phyloP scores from a whole-genome alignment of 1,139 yeast species.

The Saccharomyces uvarum region DNA sequence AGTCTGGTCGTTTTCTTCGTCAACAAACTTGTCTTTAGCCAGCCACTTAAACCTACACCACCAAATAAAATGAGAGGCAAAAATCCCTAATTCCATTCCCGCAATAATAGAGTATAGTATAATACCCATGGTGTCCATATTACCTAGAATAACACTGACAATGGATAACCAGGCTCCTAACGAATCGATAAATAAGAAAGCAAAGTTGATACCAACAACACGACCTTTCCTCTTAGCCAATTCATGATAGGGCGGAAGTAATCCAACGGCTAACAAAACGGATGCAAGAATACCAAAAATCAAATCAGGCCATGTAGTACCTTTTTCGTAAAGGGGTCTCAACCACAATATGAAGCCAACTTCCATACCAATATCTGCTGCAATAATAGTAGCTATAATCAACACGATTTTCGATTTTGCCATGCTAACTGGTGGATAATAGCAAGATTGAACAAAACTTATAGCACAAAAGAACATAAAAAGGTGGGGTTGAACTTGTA shows the following conservation, averaged over 20 bases:
- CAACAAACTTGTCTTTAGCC: conserved; percentile 17
- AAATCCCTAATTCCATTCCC: conserved; percentile 69
- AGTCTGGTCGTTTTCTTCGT: conserved; percentile 13
- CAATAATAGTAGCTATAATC: conserved; percentile 36
- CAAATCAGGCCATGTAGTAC: conserved; percentile 62
- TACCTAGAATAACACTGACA: conserved; percentile 54
- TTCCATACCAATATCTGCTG: conserved; percentile 52
- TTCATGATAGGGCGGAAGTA: conserved; percentile 85
- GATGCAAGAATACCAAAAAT: conserved; percentile 77
- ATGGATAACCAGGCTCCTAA: conserved; percentile 74
- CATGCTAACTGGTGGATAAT: conserved; percentile 65
- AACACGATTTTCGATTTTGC: conserved; percentile 35
- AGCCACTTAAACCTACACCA: conserved; percentile 44
- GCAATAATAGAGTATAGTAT: conserved; percentile 66
- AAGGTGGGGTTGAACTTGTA: conserved; percentile 79
- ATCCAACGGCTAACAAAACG: conserved; percentile 63
- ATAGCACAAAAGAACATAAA: conserved; percentile 66
- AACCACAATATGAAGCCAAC: conserved; percentile 68
- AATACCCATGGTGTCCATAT: conserved; percentile 69
- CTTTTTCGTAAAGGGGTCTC: conserved; percentile 48
- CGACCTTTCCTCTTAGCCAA: conserved; percentile 69
- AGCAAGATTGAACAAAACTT: conserved; percentile 65
- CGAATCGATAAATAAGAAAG: conserved; percentile 71
- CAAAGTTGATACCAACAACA: conserved; percentile 80
- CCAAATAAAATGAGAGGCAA: conserved; percentile 66